Evolutionary conservation across 2,329 filamentous ascomycete species (phyloP).

Genomic region (Paecilomyces dactylethromorphus): DNA sequence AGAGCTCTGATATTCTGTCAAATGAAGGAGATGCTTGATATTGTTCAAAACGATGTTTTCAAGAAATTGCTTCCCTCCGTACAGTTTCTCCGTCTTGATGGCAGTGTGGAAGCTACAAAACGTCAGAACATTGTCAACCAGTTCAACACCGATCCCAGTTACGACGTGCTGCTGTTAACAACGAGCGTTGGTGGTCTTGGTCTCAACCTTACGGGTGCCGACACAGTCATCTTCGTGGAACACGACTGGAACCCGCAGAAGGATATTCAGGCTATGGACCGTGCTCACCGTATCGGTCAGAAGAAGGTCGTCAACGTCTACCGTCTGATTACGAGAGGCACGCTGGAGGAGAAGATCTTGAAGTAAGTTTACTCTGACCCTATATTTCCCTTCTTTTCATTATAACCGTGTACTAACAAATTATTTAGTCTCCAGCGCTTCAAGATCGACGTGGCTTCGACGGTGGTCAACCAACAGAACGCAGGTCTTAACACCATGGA

Average conservation of each 20-base stretch:
- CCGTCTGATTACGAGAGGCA: constrained; percentile 89
- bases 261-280: constrained; percentile 97
- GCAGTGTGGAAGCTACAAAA: constrained; percentile 83
- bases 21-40: constrained; percentile 99
- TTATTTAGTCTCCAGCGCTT: constrained; percentile 78
- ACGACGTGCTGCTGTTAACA: constrained; percentile 87
- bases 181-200: constrained; percentile 93
- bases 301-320: constrained; percentile 99
- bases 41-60: constrained; percentile 91
- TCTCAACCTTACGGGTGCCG: constrained; percentile 89
- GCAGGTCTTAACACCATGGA: constrained; percentile 93
- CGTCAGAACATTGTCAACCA: constrained; percentile 98
- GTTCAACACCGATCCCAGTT: constrained; percentile 96
- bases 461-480: constrained; percentile 98
- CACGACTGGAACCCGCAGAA: constrained; percentile 99
- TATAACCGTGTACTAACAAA: constrained; percentile 3
- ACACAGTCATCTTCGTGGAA: constrained; percentile 98
- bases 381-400: constrained; percentile 6
- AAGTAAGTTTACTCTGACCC: constrained; percentile 45
- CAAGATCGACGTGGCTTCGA: constrained; percentile 98
- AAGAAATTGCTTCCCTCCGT: constrained; percentile 87
- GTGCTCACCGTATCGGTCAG: constrained; percentile 94
- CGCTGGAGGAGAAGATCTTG: constrained; percentile 96
- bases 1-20: constrained; percentile 96
- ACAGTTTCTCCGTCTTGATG: constrained; percentile 89